Base-by-base conservation (phyloP, 768 basidiomycete species). In the Suillus weaverae region DNA sequence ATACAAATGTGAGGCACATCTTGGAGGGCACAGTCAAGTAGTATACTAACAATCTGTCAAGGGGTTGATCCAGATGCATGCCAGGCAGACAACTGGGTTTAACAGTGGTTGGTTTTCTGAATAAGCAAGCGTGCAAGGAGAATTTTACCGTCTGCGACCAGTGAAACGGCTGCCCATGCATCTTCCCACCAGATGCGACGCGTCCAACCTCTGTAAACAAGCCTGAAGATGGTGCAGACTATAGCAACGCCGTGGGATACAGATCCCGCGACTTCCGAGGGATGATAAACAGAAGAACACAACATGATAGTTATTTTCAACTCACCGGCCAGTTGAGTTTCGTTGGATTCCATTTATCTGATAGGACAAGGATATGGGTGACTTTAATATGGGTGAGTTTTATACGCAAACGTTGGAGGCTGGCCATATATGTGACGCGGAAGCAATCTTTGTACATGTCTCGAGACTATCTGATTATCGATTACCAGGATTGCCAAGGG, bases 151-250 rank as follows among this genome's bases (percentile, higher is more conserved):
- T 75, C 74, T 20, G 48, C 50, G 16, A 16, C 39, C 18, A 69
- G 51, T 5, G 72, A 73, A 3, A 70, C 13, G 14, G 9, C 33
- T 2, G 69, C 72, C 67, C 67, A 70, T 5, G 57, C 69, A 41
- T 74, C 74, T 30, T 74, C 72, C 69, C 73, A 74, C 72, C 71
- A 71, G 57, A 73, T 33, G 6, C 54, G 72, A 6, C 35, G 53
- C 22, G 48, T 69, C 51, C 64, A 50, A 70, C 65, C 71, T 55
- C 65, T 59, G 36, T 69, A 75, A 62, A 66, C 68, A 44, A 72
- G 62, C 44, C 73, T 66, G 48, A 75, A 74, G 36, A 70, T 11
- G 13, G 72, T 72, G 2, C 50, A 63, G n/a, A 67, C 33, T 61
- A 75, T 67, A 5, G 73, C 70, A 16, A 66, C 54, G 5, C 68